Base-by-base conservation (phyloP, 148 eudicot species). In the Polygonum maritimum region DNA sequence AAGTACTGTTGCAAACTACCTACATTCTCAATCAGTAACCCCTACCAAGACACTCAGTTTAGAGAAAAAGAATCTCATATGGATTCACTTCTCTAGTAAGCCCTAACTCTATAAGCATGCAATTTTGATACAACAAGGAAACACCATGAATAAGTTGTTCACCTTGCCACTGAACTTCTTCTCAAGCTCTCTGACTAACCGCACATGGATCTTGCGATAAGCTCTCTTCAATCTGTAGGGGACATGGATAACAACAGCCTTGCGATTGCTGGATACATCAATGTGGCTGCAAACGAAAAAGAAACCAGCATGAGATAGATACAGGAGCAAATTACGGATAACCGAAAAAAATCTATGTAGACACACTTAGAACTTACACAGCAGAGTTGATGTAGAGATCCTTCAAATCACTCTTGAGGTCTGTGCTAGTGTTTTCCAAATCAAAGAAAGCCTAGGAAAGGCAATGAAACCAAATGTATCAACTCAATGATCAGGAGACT, bases 91-190 rank as follows among this genome's bases (percentile, higher is more conserved):
- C 31, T 26, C 31, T 26, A 26, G 31, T 26, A 26, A 26, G 0
- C 31, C 31, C 31, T 22, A 0, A 60, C 4, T 4, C 69, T 38
- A 54, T 54, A 54, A 54, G 6, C 60, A 54, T 6, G 31, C 63
- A 19, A 57, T 18, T 22, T 22, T 7, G 8, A 60, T 60, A 11
- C 36, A 60, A 2, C 31, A 18, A 18, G 15, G 31, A 26, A 60
- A 26, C 35, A 36, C 36, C 69, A 60, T 26, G 71, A 15, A 14
- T 14, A n/a, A 15, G 44, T 15, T 14, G 21, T 35, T 35, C 83
- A 93, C 98, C 98, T 91, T 93, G 63, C 98, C 96, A 74, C 98
- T 92, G 87, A 92, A 92, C 87, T 92, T 90, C 85, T 92, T 92
- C 81, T 92, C 98, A 22, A 92, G 98, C 78, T 92, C 98, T 48